phyloP scores from a whole-genome alignment of 257 asterid species.

The Prunella vulgaris region DNA sequence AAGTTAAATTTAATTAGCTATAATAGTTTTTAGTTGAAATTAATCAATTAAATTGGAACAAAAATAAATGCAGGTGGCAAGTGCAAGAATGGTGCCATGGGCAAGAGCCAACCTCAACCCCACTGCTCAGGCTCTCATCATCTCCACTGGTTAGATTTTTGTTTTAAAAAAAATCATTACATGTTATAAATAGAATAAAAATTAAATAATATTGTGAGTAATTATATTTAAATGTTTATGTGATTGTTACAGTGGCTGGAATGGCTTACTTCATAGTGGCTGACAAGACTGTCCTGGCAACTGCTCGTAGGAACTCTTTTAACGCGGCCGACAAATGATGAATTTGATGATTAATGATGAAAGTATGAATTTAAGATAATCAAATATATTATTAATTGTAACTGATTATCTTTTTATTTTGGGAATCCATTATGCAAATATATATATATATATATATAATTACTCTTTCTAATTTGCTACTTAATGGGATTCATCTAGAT shows the following conservation, averaged over 20 bases:
- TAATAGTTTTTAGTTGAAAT: neutral
- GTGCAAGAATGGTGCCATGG: constrained; percentile 80
- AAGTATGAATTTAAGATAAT: neutral
- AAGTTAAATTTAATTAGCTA: too few species aligned
- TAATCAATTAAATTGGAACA: neutral
- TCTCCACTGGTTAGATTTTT: constrained; percentile 58
- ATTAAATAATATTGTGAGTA: too few species aligned
- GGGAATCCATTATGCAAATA: neutral
- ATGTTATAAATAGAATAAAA: too few species aligned
- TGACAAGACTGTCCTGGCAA: constrained; percentile 78
- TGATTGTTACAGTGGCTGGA: constrained; percentile 49
- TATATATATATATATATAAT: neutral
- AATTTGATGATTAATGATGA: neutral
- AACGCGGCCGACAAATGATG: constrained; percentile 1
- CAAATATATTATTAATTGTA: neutral
- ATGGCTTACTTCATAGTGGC: constrained; percentile 91
- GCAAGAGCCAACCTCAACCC: constrained; percentile 80
- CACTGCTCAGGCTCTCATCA: constrained; percentile 82
- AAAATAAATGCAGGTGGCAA: constrained; percentile 47
- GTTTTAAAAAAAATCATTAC: too few species aligned
- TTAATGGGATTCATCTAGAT: neutral
- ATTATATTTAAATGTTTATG: too few species aligned
- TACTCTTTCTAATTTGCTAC: neutral
- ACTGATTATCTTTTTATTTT: neutral
- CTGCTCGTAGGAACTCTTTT: constrained; percentile 72